Conservation (phyloP, 2,329 filamentous ascomycete genomes). For the Trichoderma polysporum region DNA sequence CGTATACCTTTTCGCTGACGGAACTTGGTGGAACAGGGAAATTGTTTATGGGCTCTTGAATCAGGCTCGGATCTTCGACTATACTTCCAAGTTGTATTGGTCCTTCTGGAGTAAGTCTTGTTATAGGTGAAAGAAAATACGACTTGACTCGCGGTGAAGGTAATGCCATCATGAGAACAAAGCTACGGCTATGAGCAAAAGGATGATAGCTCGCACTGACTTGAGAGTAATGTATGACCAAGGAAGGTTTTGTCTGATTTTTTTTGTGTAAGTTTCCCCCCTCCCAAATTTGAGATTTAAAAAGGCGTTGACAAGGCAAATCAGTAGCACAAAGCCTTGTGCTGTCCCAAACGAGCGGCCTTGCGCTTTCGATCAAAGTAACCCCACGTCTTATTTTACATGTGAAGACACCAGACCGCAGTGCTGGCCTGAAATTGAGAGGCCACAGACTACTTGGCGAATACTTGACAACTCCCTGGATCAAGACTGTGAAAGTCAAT, state of each 20-base stretch:
- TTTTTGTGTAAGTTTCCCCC: too few relatives aligned
- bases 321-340: background rate
- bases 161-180: background rate
- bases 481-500: background rate
- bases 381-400: background rate
- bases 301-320: background rate
- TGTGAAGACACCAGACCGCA: background rate
- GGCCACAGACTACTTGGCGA: background rate
- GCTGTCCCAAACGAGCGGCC: background rate
- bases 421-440: background rate
- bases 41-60: conserved; percentile 3
- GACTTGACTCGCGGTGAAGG: background rate
- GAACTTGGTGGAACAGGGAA: background rate
- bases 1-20: background rate
- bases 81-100: conserved; percentile 1
- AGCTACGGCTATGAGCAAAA: background rate
- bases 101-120: background rate
- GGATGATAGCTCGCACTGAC: background rate
- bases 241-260: background rate
- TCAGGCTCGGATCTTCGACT: background rate
- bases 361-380: background rate
- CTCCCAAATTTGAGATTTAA: background rate
- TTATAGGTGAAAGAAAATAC: background rate
- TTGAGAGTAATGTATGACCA: background rate
- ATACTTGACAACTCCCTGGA: too few relatives aligned